A percentile compares a stretch with the other conserved stretches of the same genome.
Conservation (phyloP, 2,329 filamentous ascomycete genomes). For the Xylaria sp. region DNA sequence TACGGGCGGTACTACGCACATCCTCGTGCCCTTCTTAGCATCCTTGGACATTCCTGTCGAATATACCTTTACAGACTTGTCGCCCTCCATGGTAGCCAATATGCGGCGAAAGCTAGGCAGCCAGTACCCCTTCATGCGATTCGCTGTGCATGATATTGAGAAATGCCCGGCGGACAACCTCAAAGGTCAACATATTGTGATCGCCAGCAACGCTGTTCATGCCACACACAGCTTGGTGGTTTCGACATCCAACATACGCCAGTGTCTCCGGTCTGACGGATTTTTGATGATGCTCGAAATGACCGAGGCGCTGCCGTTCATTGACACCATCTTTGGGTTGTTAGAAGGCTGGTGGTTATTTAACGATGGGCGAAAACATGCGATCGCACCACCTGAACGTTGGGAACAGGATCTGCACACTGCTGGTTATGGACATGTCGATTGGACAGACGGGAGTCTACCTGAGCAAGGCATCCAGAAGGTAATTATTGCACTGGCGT, state of each 20-base stretch:
- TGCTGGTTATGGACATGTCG: background rate
- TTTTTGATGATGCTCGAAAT: constrained; percentile 48
- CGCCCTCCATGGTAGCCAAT: constrained; percentile 46
- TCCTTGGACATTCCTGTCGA: constrained; percentile 42
- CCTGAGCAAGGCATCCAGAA: background rate
- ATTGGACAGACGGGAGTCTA: background rate
- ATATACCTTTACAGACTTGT: constrained; percentile 59
- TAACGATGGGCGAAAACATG: background rate
- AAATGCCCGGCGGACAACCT: constrained; percentile 37
- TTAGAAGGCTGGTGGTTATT: background rate
- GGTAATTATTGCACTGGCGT: background rate
- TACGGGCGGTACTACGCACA: no score
- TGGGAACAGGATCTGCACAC: background rate
- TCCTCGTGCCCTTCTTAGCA: constrained; percentile 46
- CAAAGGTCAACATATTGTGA: constrained; percentile 47
- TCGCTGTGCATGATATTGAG: constrained; percentile 47
- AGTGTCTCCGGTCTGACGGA: constrained; percentile 47
- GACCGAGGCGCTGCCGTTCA: constrained; percentile 43
- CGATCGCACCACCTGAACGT: background rate
- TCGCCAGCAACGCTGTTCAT: constrained; percentile 53
- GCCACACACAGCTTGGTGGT: constrained; percentile 45
- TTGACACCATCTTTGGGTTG: constrained; percentile 49
- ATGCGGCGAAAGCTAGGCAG: constrained; percentile 44
- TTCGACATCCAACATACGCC: constrained; percentile 43
- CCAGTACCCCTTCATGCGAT: constrained; percentile 41